A percentile compares a stretch with the other conserved stretches of the same genome.
Evolutionary conservation across 371 early-diverging fungal genomes (phyloP).

Genomic region (Rhizomucor miehei): DNA sequence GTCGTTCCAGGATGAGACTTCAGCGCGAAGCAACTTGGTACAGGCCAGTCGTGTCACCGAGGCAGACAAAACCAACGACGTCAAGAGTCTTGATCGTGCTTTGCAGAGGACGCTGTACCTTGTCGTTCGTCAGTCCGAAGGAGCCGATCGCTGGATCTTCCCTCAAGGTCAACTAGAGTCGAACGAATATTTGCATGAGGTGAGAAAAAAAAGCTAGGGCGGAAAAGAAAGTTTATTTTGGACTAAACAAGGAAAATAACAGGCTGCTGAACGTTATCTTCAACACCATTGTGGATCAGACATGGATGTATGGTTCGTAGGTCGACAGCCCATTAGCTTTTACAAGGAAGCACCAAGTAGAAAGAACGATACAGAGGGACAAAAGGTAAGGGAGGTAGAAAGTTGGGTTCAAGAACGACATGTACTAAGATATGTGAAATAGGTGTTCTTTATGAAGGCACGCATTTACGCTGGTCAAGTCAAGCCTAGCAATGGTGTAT

Average conservation of each 20-base stretch:
- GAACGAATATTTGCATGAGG: slow-evolving; percentile 73
- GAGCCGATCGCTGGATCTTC: slow-evolving; percentile 68
- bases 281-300: slow-evolving; percentile 69
- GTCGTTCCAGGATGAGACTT: slow-evolving; percentile 41
- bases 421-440: not conserved
- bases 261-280: slow-evolving; percentile 74
- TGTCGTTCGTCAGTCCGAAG: slow-evolving; percentile 57
- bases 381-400: slow-evolving; percentile 34
- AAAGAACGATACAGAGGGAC: slow-evolving; percentile 23
- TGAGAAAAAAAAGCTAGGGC: slow-evolving; percentile 6
- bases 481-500: slow-evolving; percentile 49
- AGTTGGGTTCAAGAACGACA: not conserved
- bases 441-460: slow-evolving; percentile 80
- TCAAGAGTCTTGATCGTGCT: slow-evolving; percentile 72
- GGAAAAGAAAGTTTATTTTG: not conserved
- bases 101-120: slow-evolving; percentile 74
- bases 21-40: slow-evolving; percentile 34
- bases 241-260: not conserved
- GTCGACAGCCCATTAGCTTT: slow-evolving; percentile 77
- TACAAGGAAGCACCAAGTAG: slow-evolving; percentile 48
- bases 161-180: slow-evolving; percentile 68
- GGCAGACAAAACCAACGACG: slow-evolving; percentile 67
- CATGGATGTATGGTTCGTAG: slow-evolving; percentile 88
- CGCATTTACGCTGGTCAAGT: slow-evolving; percentile 82
- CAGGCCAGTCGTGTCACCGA: slow-evolving; percentile 56